These are phyloP conservation scores for Fraxinus dipetala DNA, from an alignment of 305 asterid species.

Conservation along the genomic window DNA sequence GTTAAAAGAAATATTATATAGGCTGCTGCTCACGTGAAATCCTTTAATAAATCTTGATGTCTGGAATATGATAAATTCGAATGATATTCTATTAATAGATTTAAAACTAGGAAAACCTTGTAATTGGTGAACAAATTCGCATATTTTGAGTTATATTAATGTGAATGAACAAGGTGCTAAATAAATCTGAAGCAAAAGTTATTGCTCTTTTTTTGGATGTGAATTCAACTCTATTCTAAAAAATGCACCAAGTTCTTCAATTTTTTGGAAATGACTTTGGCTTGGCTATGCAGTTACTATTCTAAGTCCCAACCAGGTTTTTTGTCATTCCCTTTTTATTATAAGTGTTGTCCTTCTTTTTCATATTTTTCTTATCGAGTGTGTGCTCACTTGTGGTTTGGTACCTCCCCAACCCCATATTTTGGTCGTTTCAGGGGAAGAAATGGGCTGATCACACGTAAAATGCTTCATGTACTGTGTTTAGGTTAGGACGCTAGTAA, in stretches of 20 bases:
- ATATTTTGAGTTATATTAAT: neutral
- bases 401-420: neutral
- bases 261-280: neutral
- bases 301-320: neutral
- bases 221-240: neutral
- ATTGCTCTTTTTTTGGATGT: neutral
- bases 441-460: neutral
- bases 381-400: neutral
- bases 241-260: neutral
- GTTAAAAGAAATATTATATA: constrained; percentile 6
- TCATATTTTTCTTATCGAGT: neutral
- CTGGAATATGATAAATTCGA: neutral
- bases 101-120: neutral
- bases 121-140: neutral
- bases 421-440: neutral
- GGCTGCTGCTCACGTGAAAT: constrained; percentile 18
- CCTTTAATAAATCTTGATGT: neutral
- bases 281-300: neutral
- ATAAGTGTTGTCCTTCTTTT: neutral
- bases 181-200: neutral
- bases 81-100: neutral
- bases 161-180: neutral
- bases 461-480: neutral
- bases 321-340: neutral
- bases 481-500: neutral